These are phyloP conservation scores for Podaxis sp. DNA, from an alignment of 768 basidiomycete species.

Conservation along the genomic window DNA sequence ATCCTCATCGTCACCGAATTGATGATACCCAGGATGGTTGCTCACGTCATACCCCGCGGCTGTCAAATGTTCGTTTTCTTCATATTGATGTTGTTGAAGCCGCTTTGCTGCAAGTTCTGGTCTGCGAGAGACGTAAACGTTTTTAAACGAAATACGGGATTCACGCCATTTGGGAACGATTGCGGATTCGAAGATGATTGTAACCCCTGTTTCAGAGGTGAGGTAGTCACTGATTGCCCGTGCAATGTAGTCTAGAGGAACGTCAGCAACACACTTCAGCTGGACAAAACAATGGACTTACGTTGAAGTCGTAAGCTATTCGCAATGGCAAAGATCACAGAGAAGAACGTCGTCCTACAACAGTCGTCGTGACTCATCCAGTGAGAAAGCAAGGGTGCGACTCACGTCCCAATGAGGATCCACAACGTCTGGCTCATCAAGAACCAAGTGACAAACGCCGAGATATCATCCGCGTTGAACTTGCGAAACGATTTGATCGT, in stretches of 20 bases:
- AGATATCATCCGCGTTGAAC: slow-evolving; percentile 96
- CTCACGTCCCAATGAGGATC: slow-evolving; percentile 93
- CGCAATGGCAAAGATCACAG: slow-evolving; percentile 83
- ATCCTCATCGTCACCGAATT: slow-evolving; percentile 53
- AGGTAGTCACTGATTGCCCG: slow-evolving; percentile 88
- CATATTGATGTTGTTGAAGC: slow-evolving; percentile 16
- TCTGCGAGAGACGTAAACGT: slow-evolving; percentile 89
- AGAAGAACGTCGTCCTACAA: slow-evolving; percentile 89
- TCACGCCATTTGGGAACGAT: slow-evolving; percentile 98
- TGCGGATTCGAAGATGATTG: slow-evolving; percentile 94
- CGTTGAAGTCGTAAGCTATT: slow-evolving; percentile 88
- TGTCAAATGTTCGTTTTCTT: slow-evolving; percentile 42
- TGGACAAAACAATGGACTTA: slow-evolving; percentile 27
- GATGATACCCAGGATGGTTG: slow-evolving; percentile 71
- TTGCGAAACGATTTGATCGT: slow-evolving; percentile 91
- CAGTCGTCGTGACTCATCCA: neutral
- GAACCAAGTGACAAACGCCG: slow-evolving; percentile 95
- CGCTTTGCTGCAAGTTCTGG: slow-evolving; percentile 33
- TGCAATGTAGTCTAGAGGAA: slow-evolving; percentile 71
- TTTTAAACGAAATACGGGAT: slow-evolving; percentile 93
- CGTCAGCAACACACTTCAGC: neutral
- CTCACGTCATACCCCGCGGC: slow-evolving; percentile 76
- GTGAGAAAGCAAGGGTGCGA: slow-evolving; percentile 14
- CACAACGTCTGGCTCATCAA: slow-evolving; percentile 94
- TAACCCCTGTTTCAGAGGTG: slow-evolving; percentile 90